Evolutionary conservation across 2,329 filamentous ascomycete genomes (phyloP), one percentile per base, ranked within the genome.

Genomic region (Didymella keratinophila): DNA sequence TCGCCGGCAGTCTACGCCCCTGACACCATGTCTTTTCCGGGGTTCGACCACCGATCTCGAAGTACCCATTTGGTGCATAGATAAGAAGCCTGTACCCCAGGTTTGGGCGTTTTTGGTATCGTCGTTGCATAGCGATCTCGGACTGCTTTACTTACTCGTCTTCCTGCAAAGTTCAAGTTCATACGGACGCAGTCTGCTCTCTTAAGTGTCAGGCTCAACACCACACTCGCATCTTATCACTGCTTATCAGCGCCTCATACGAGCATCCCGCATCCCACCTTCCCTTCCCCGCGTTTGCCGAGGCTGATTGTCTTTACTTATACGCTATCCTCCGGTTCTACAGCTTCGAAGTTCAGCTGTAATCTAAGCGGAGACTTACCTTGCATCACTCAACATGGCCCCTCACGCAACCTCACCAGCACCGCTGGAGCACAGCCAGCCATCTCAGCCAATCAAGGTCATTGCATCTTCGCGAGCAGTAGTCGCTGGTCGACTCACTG

Each of bases 381-480:
- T n/a, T 30, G 21, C 34, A 49, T 42, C 27, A 46, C 3, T 53
- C 58, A 68, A 42, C n/a, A 78, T 78, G 75, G 73, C 74, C 56
- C 72, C 75, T 52, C 76, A 77, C 70, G 72, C 74, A 54, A 76
- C 69, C 9, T 72, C 70, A 11, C 71, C 73, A 55, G 66, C 69
- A 46, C 67, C 72, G 2, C 55, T 61, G 50, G 55, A 69, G 39
- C 71, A 74, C 45, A 69, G 68, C 55, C 66, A 64, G 32, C 65
- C 71, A 20, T 18, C 60, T 21, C 71, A 80, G 52, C 80, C 82
- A 18, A 84, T 93, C 69, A 88, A 87, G 42, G 91, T 97, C 58
- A 84, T 98, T 57, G 90, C 90, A 57, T 98, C 95, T 1, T 90
- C 89, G 25, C 87, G 93, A 69, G 91, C 91, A 56, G 87, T 98